Percentiles rank a stretch among this genome's conserved stretches.
Evolutionary conservation across 208 protist genomes (phyloP).

Genomic region (Trypanosoma theileri): DNA sequence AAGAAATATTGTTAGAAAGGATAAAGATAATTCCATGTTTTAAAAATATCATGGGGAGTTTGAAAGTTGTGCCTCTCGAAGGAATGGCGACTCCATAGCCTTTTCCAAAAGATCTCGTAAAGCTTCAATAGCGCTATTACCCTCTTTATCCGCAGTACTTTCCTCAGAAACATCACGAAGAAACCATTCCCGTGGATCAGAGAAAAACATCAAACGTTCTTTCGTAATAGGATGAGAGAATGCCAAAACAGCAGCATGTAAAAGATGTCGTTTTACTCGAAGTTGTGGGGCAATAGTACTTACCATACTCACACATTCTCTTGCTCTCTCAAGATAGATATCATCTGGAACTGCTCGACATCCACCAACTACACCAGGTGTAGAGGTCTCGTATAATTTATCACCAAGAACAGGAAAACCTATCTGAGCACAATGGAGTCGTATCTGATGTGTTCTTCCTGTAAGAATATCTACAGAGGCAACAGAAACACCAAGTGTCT

Average conservation of each 20-base stretch:
- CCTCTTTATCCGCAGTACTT: neutral
- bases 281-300: constrained; percentile 17
- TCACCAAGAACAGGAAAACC: constrained; percentile 75
- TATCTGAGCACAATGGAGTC: constrained; percentile 65
- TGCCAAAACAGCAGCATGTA: constrained; percentile 54
- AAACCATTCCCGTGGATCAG: constrained; percentile 45
- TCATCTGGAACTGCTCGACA: constrained; percentile 52
- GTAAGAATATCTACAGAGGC: constrained; percentile 66
- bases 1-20: too few relatives aligned
- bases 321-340: constrained; percentile 61
- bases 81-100: neutral
- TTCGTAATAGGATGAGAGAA: constrained; percentile 46
- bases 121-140: constrained; percentile 9
- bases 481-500: constrained; percentile 40
- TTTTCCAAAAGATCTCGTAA: constrained; percentile 14
- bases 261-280: constrained; percentile 55
- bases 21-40: too few relatives aligned
- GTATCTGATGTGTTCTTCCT: constrained; percentile 79
- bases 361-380: constrained; percentile 37
- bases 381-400: constrained; percentile 70
- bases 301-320: constrained; percentile 9
- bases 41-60: neutral
- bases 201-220: constrained; percentile 29
- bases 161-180: constrained; percentile 34
- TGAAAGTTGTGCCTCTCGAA: neutral